These are phyloP conservation scores for Draba incana DNA, from an alignment of 345 rosid species.

Conservation along the genomic window DNA sequence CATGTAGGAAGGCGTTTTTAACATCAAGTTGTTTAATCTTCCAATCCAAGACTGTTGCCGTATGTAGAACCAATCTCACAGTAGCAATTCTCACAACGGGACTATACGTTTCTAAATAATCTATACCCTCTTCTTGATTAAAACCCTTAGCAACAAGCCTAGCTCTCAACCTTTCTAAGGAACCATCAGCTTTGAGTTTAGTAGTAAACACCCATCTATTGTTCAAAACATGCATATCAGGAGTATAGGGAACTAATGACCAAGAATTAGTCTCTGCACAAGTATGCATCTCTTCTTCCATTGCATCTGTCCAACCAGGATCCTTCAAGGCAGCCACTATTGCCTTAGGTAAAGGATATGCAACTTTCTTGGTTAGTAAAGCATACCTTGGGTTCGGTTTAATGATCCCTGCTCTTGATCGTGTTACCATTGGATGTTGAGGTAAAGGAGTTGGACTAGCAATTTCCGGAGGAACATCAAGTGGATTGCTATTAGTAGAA, in stretches of 20 bases:
- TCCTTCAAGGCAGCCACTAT: background rate
- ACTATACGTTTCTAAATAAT: too few relatives aligned
- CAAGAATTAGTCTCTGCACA: background rate
- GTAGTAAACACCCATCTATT: background rate
- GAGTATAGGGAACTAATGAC: background rate
- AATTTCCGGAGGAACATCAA: too few relatives aligned
- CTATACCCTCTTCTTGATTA: too few relatives aligned
- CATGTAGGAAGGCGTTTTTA: too few relatives aligned
- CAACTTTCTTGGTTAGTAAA: background rate
- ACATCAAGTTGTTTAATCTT: too few relatives aligned
- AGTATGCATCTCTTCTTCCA: background rate
- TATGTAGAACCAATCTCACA: too few relatives aligned
- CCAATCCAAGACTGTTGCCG: too few relatives aligned
- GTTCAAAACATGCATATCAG: background rate
- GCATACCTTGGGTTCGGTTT: background rate
- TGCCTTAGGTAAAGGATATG: background rate
- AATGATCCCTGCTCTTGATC: background rate
- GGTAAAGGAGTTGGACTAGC: too few relatives aligned
- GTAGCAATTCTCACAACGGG: too few relatives aligned
- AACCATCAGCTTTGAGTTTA: background rate
- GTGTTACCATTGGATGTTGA: background rate
- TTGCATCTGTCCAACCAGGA: background rate
- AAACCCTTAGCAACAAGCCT: too few relatives aligned
- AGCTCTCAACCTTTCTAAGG: background rate
- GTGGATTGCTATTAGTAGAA: too few relatives aligned